Evolutionary conservation across 208 protist genomes (phyloP).

Genomic region (Acanthamoeba rhysodes): DNA sequence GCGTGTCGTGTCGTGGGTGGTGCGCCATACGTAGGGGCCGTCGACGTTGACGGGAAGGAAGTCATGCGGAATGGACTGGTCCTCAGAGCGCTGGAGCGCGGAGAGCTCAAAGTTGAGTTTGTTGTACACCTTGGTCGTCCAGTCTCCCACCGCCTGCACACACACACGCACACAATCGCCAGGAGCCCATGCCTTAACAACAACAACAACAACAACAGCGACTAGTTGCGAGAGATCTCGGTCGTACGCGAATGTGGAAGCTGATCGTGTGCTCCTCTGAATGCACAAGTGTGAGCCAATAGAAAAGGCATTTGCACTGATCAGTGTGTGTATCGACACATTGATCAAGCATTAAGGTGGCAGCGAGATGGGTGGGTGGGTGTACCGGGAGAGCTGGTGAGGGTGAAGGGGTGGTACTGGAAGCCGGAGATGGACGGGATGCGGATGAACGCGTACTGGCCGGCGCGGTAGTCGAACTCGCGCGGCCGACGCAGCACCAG

Average conservation of each 20-base stretch:
- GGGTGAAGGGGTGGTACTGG: slow-evolving; percentile 94
- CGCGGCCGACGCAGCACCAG: not conserved
- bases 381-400: slow-evolving; percentile 90
- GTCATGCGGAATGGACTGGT: not conserved
- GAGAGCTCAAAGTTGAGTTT: slow-evolving; percentile 24
- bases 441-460: slow-evolving; percentile 56
- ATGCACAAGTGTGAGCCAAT: not conserved
- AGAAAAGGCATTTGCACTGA: no score
- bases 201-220: no score
- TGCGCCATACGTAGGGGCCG: not conserved
- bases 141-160: not conserved
- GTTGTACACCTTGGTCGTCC: slow-evolving; percentile 1
- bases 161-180: not conserved
- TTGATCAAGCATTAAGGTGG: not conserved
- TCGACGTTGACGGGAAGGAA: slow-evolving; percentile 28
- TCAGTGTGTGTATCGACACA: not conserved
- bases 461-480: slow-evolving; percentile 52
- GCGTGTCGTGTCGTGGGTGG: not conserved
- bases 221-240: not conserved
- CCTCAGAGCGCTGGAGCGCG: not conserved
- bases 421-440: slow-evolving; percentile 80
- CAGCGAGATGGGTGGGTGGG: not conserved
- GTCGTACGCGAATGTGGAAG: slow-evolving; percentile 28
- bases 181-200: not conserved
- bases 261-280: slow-evolving; percentile 50